A percentile compares a stretch with the other conserved stretches of the same genome.
These are phyloP conservation scores for Venturiaceae sp. DNA, from an alignment of 2,329 filamentous ascomycete genomes.

Conservation along the genomic window DNA sequence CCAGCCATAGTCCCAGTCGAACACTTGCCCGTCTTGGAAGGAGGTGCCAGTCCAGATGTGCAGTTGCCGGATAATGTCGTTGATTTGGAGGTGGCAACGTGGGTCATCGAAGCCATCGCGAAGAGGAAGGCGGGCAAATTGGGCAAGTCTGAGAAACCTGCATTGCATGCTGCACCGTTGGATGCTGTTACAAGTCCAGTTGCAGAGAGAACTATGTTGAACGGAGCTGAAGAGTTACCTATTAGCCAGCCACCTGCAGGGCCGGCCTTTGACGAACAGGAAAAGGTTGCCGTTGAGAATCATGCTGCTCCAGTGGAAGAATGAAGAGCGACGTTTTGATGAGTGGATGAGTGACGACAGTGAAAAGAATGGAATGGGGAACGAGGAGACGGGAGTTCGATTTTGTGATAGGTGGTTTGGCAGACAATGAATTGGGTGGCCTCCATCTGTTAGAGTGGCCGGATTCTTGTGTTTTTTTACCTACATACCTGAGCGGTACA, in stretches of 20 bases:
- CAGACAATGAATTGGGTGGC: not conserved
- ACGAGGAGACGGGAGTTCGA: not conserved
- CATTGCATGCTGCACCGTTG: constrained; percentile 77
- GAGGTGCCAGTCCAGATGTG: not conserved
- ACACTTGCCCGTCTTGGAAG: not conserved
- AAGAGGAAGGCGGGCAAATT: constrained; percentile 51
- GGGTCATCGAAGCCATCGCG: constrained; percentile 67
- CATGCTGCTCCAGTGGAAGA: not conserved
- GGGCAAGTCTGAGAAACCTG: constrained; percentile 56
- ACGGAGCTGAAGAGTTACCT: not conserved
- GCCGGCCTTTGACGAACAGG: not conserved
- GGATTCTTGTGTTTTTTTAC: not conserved
- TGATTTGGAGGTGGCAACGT: constrained; percentile 76
- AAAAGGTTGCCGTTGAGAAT: not conserved
- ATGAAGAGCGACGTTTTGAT: not conserved
- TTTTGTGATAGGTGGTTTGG: not conserved
- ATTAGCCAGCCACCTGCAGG: not conserved
- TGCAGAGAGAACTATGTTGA: not conserved
- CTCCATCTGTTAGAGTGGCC: not conserved
- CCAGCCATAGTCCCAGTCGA: constrained; percentile 12
- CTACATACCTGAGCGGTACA: not conserved
- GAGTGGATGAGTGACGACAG: not conserved
- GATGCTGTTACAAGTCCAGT: constrained; percentile 46
- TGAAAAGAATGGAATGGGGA: not conserved
- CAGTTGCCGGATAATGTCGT: constrained; percentile 31